phyloP scores from a whole-genome alignment of 352 stramenopile species.

The Globisporangium lucens region DNA sequence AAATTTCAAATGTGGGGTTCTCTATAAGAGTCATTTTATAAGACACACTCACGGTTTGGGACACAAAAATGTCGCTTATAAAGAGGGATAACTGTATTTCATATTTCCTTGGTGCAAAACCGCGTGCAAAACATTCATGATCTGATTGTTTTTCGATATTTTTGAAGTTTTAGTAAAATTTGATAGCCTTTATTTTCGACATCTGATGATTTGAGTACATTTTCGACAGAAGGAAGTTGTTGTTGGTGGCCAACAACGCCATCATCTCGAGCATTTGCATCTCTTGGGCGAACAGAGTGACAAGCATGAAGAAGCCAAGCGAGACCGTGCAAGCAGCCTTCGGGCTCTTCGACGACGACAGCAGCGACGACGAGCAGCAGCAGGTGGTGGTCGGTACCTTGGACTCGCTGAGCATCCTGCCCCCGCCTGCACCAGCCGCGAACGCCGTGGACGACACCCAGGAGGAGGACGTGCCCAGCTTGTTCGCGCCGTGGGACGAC shows the following conservation, averaged over 20 bases:
- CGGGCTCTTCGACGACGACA: constrained; percentile 82
- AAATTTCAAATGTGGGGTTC: too few relatives aligned
- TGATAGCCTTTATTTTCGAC: too few relatives aligned
- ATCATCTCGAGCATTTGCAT: background rate
- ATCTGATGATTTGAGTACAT: too few relatives aligned
- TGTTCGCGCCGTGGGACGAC: constrained; percentile 76
- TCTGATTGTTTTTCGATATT: too few relatives aligned
- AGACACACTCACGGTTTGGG: too few relatives aligned
- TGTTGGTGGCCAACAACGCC: background rate
- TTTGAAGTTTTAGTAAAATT: too few relatives aligned
- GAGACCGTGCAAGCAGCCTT: constrained; percentile 67
- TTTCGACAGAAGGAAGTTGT: too few relatives aligned
- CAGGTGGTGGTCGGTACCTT: constrained; percentile 16
- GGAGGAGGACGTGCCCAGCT: constrained; percentile 24
- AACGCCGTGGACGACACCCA: constrained; percentile 11
- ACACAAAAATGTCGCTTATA: too few relatives aligned
- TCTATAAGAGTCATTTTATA: too few relatives aligned
- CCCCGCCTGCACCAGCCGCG: constrained; percentile 4
- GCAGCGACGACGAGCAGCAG: constrained; percentile 57
- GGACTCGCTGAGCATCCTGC: constrained; percentile 23
- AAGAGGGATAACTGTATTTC: too few relatives aligned
- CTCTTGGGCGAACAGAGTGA: background rate
- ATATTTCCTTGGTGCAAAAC: too few relatives aligned
- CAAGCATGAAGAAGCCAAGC: constrained; percentile 26
- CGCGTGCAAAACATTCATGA: too few relatives aligned